Evolutionary conservation across 305 asterid species (phyloP).

Genomic region (Petunia hybrid): DNA sequence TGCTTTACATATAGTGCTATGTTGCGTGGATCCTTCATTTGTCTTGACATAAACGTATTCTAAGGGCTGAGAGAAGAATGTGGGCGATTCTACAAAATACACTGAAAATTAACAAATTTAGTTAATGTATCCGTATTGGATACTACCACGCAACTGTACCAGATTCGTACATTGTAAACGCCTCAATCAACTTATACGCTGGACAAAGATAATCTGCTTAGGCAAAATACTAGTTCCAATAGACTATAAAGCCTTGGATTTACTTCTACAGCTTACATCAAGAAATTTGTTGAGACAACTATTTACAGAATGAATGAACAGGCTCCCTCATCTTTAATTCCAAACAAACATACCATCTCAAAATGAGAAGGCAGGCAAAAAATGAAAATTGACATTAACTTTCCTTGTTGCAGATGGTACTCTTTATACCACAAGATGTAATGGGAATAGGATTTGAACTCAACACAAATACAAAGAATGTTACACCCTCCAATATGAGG

Average conservation of each 20-base stretch:
- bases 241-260: no score
- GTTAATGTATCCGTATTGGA: no score
- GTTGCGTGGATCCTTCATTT: no score
- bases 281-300: not conserved
- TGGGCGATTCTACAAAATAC: no score
- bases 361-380: not conserved
- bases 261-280: not conserved
- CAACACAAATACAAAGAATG: not conserved
- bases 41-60: not conserved
- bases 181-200: no score
- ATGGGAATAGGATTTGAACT: not conserved
- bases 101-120: no score
- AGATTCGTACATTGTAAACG: no score
- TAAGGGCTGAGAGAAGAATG: no score
- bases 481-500: slow-evolving; percentile 27
- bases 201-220: no score
- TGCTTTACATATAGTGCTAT: no score
- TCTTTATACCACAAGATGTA: slow-evolving; percentile 4
- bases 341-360: not conserved
- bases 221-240: no score
- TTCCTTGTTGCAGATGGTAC: slow-evolving; percentile 1
- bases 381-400: not conserved
- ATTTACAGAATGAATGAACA: not conserved
- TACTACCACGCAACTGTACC: no score
- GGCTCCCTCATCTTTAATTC: not conserved